Evolutionary conservation across 768 basidiomycete species (phyloP).

Genomic region (Pisolithus microcarpus): DNA sequence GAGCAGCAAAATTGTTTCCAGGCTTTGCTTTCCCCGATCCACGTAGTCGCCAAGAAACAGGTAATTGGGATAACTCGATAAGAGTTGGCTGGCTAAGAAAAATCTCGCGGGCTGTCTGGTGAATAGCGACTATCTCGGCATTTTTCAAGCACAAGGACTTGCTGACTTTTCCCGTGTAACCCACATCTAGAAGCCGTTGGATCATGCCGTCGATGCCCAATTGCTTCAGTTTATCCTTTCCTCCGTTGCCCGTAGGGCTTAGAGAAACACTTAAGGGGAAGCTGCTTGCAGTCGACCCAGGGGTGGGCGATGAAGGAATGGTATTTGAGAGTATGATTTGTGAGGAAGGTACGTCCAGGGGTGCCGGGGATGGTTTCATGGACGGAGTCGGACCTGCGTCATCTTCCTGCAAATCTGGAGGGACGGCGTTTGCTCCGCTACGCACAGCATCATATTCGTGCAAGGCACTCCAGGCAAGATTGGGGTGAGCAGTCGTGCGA

Average conservation of each 20-base stretch:
- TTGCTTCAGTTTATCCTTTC: constrained; percentile 56
- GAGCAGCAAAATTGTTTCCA: constrained; percentile 94
- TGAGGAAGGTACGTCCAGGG: constrained; percentile 73
- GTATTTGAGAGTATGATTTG: constrained; percentile 82
- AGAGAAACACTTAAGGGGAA: constrained; percentile 33
- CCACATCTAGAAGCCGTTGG: constrained; percentile 88
- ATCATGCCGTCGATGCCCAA: constrained; percentile 99
- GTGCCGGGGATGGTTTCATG: constrained; percentile 40
- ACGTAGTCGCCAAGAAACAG: constrained; percentile 99
- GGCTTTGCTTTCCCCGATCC: constrained; percentile 95
- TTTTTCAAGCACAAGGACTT: constrained; percentile 95
- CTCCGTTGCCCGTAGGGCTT: constrained; percentile 29
- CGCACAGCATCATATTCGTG: constrained; percentile 28
- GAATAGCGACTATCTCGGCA: constrained; percentile 88
- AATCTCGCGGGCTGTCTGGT: constrained; percentile 91
- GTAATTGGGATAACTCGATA: constrained; percentile 96
- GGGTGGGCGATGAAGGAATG: constrained; percentile 40
- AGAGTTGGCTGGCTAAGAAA: constrained; percentile 95
- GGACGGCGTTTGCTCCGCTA: constrained; percentile 27
- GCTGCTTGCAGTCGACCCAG: constrained; percentile 41
- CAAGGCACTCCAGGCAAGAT: constrained; percentile 35
- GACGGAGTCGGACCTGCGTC: constrained; percentile 19
- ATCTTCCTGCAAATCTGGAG: constrained; percentile 26
- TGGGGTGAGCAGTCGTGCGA: constrained; percentile 36
- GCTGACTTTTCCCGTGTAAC: constrained; percentile 96